A percentile compares a stretch with the other conserved stretches of the same genome.
These are phyloP conservation scores for Gautieria morchelliformis DNA, from an alignment of 768 basidiomycete genomes.

Conservation along the genomic window DNA sequence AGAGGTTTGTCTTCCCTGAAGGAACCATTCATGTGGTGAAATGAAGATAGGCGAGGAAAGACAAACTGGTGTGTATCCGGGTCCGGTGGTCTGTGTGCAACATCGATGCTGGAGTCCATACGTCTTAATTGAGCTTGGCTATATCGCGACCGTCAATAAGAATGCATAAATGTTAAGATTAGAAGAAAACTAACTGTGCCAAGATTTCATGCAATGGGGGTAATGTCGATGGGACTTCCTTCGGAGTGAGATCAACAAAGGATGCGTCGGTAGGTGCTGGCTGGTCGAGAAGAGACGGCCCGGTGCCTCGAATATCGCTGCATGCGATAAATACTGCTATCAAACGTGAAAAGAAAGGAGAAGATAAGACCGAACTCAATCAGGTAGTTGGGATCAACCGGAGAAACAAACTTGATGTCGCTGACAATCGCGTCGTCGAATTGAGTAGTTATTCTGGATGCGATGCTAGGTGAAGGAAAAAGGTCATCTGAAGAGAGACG, in stretches of 20 bases:
- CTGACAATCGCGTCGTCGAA: neutral
- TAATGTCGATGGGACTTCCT: neutral
- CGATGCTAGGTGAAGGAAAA: constrained; percentile 9
- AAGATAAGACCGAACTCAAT: neutral
- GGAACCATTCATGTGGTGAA: neutral
- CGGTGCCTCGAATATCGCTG: neutral
- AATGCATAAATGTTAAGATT: neutral
- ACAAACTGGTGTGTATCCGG: neutral
- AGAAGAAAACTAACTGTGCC: neutral
- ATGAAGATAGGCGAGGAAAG: neutral
- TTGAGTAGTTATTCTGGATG: constrained; percentile 5
- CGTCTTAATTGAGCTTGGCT: neutral
- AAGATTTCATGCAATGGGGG: constrained; percentile 4
- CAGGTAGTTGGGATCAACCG: constrained; percentile 4
- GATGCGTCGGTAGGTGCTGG: neutral
- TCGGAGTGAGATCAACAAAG: constrained; percentile 1
- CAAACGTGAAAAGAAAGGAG: neutral
- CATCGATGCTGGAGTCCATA: neutral
- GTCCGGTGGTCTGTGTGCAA: neutral
- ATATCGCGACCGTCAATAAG: neutral
- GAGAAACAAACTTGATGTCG: constrained; percentile 3
- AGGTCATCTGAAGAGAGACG: constrained; percentile 3
- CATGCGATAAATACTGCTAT: neutral
- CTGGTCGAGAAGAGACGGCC: constrained; percentile 1
- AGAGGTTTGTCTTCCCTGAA: neutral